Percentiles rank a stretch among this genome's conserved stretches.
Evolutionary conservation across 129 eudicot species (phyloP).

Genomic region (Pittosporum tobira): DNA sequence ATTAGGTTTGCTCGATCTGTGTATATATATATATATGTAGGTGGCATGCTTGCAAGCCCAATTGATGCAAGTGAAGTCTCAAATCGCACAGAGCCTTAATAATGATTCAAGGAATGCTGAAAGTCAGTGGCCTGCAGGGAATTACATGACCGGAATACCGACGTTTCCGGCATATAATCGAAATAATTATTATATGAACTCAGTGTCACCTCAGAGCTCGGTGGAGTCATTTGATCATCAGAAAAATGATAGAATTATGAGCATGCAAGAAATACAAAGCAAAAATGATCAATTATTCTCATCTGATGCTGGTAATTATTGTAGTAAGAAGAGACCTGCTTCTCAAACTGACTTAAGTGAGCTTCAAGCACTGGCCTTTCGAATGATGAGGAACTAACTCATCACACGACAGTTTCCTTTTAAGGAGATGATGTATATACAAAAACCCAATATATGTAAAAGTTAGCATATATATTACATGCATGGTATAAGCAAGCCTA

Average conservation of each 20-base stretch:
- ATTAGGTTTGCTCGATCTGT: too few relatives aligned
- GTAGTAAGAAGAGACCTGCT: slow-evolving; percentile 46
- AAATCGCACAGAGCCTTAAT: slow-evolving; percentile 53
- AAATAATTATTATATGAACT: slow-evolving; percentile 16
- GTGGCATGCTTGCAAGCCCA: slow-evolving; percentile 93
- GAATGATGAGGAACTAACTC: slow-evolving; percentile 76
- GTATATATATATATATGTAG: slow-evolving; percentile 23
- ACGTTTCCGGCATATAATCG: slow-evolving; percentile 16
- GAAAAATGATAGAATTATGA: slow-evolving; percentile 23
- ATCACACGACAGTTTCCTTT: neutral
- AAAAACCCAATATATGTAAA: too few relatives aligned
- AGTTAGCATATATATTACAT: too few relatives aligned
- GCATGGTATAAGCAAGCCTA: slow-evolving; percentile 23
- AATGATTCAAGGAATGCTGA: slow-evolving; percentile 44
- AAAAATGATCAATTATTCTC: slow-evolving; percentile 12
- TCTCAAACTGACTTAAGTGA: slow-evolving; percentile 74
- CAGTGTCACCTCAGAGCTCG: slow-evolving; percentile 68
- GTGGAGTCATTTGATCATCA: slow-evolving; percentile 53
- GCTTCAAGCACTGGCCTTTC: slow-evolving; percentile 81
- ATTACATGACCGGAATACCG: slow-evolving; percentile 14
- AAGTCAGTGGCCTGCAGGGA: slow-evolving; percentile 39
- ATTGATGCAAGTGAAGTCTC: slow-evolving; percentile 77
- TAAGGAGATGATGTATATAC: too few relatives aligned
- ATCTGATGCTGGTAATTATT: slow-evolving; percentile 7
- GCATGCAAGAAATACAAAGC: slow-evolving; percentile 40